A percentile compares a stretch with the other conserved stretches of the same genome.
Evolutionary conservation across 2,329 filamentous ascomycete genomes (phyloP).

Genomic region (Diplodia intermedia): DNA sequence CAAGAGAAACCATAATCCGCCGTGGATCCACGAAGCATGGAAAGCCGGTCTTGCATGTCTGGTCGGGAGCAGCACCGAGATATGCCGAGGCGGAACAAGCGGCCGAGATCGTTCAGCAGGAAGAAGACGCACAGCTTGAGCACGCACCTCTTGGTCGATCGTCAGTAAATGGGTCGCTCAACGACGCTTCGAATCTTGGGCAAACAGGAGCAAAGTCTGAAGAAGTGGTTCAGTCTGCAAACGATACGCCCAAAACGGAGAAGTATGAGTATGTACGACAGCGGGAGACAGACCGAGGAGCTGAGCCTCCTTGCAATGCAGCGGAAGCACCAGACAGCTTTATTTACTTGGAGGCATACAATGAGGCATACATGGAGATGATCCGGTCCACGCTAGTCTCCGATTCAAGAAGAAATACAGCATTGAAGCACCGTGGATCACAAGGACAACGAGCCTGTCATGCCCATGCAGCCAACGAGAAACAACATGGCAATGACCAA

Average conservation of each 20-base stretch:
- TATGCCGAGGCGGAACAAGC: background rate
- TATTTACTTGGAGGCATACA: background rate
- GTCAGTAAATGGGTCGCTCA: no score
- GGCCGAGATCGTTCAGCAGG: background rate
- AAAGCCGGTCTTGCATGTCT: background rate
- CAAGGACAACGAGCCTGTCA: background rate
- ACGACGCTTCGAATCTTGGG: no score
- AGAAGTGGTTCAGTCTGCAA: no score
- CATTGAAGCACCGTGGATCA: background rate
- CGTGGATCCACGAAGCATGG: background rate
- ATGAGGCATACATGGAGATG: background rate
- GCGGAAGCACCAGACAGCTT: background rate
- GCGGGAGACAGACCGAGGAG: background rate
- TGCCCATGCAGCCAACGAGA: background rate
- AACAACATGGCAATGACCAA: background rate
- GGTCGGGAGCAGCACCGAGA: background rate
- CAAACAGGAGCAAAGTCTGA: no score
- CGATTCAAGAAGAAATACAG: background rate
- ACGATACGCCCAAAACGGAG: no score
- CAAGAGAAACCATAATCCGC: background rate
- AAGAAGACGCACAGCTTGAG: no score
- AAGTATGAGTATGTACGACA: no score
- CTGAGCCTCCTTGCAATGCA: background rate
- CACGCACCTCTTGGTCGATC: no score
- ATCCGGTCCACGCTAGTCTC: background rate